These are phyloP conservation scores for Exophiala sp. DNA, from an alignment of 2,329 filamentous ascomycete genomes.

Conservation along the genomic window DNA sequence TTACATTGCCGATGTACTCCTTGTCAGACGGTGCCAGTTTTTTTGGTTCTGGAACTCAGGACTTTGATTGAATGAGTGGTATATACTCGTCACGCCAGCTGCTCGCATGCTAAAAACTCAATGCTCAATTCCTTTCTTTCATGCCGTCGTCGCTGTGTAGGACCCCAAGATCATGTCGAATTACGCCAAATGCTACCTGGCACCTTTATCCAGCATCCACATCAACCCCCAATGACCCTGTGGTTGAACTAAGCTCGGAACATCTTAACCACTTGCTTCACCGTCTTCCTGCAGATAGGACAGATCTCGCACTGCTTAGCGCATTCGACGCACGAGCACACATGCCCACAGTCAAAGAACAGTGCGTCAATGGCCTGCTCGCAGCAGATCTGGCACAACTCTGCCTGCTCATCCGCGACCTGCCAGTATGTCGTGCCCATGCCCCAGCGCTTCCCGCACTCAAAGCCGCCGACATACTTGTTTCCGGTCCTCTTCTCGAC, in stretches of 20 bases:
- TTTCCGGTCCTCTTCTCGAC: slow-evolving; percentile 57
- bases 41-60: too few relatives aligned
- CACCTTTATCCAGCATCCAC: too few relatives aligned
- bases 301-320: slow-evolving; percentile 58
- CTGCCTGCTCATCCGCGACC: slow-evolving; percentile 59
- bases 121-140: too few relatives aligned
- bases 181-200: too few relatives aligned
- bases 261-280: slow-evolving; percentile 57
- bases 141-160: too few relatives aligned
- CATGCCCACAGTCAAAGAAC: slow-evolving; percentile 63
- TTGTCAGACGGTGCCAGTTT: too few relatives aligned
- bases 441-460: slow-evolving; percentile 58
- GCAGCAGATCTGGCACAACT: slow-evolving; percentile 61
- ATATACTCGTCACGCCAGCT: too few relatives aligned
- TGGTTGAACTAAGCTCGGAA: slow-evolving; percentile 40
- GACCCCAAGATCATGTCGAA: too few relatives aligned
- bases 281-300: slow-evolving; percentile 58
- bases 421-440: slow-evolving; percentile 62
- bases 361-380: slow-evolving; percentile 57
- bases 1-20: too few relatives aligned
- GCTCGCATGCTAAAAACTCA: too few relatives aligned
- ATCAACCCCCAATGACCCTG: too few relatives aligned
- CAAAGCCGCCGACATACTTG: slow-evolving; percentile 60
- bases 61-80: too few relatives aligned
- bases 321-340: slow-evolving; percentile 59